Evolutionary conservation across 805 yeast species (phyloP).

Genomic region (Lipomyces spencermartinsiae): DNA sequence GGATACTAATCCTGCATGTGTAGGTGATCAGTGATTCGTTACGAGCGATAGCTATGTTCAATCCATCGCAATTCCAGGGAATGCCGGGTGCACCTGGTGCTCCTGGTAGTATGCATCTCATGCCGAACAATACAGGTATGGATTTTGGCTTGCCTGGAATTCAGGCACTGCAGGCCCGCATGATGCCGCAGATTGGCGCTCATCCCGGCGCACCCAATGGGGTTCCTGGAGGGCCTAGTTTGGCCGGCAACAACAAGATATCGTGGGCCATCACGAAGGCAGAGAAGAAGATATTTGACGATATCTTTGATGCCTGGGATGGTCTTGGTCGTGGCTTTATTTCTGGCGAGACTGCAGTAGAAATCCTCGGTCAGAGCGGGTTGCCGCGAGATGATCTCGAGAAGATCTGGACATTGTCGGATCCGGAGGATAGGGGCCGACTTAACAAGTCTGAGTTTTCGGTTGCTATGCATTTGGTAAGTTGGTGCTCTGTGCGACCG

Average conservation of each 20-base stretch:
- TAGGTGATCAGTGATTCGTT: neutral
- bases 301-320: conserved; percentile 89
- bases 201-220: conserved; percentile 42
- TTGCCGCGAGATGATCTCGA: conserved; percentile 84
- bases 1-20: neutral
- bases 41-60: neutral
- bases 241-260: conserved; percentile 57
- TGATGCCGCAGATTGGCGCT: conserved; percentile 59
- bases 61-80: conserved; percentile 2
- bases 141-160: conserved; percentile 32
- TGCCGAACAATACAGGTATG: conserved; percentile 9
- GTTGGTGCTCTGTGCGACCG: neutral
- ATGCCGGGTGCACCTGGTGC: neutral
- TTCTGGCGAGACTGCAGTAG: conserved; percentile 81
- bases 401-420: conserved; percentile 88
- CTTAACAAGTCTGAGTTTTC: conserved; percentile 90
- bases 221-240: conserved; percentile 64
- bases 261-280: conserved; percentile 86
- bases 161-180: conserved; percentile 52
- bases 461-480: conserved; percentile 90
- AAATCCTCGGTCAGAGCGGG: conserved; percentile 89
- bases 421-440: conserved; percentile 79
- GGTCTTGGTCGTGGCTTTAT: conserved; percentile 67
- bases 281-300: conserved; percentile 85
- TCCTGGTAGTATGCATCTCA: neutral